Conservation (phyloP, 306 rosid species). For the Cucurbita pepo region DNA sequence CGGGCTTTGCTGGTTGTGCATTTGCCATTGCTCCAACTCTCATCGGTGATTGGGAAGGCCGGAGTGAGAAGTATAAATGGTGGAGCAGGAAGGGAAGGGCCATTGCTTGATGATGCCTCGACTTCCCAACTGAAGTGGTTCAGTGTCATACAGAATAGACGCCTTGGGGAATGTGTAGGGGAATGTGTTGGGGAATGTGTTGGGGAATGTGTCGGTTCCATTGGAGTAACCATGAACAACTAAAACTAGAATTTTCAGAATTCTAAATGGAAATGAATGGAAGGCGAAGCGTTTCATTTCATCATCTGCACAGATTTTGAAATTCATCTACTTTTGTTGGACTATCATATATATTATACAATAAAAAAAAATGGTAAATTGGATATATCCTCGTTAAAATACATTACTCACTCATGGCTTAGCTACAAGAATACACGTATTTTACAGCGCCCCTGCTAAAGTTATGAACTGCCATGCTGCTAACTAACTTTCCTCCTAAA, state of each 20-base stretch:
- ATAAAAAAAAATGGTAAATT: constrained; percentile 1
- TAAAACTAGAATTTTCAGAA: too few relatives aligned
- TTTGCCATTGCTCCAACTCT: not conserved
- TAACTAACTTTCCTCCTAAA: not conserved
- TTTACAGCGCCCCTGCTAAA: not conserved
- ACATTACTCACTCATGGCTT: not conserved
- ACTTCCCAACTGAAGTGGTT: too few relatives aligned
- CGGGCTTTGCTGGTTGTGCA: too few relatives aligned
- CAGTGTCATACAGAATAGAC: too few relatives aligned
- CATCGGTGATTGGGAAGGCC: not conserved
- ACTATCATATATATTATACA: not conserved
- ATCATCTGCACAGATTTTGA: not conserved
- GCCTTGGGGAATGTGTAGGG: too few relatives aligned
- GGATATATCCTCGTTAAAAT: not conserved
- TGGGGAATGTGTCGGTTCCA: too few relatives aligned
- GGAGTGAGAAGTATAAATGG: too few relatives aligned
- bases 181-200: too few relatives aligned
- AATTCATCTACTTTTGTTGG: not conserved
- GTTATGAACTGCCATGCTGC: not conserved
- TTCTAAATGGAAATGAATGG: not conserved
- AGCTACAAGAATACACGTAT: constrained; percentile 6
- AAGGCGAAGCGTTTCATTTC: not conserved
- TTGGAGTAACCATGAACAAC: too few relatives aligned
- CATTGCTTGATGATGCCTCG: too few relatives aligned
- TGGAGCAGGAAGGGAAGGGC: too few relatives aligned